Evolutionary conservation across 257 asterid species (phyloP).

Genomic region (Orobanche coerulescens): DNA sequence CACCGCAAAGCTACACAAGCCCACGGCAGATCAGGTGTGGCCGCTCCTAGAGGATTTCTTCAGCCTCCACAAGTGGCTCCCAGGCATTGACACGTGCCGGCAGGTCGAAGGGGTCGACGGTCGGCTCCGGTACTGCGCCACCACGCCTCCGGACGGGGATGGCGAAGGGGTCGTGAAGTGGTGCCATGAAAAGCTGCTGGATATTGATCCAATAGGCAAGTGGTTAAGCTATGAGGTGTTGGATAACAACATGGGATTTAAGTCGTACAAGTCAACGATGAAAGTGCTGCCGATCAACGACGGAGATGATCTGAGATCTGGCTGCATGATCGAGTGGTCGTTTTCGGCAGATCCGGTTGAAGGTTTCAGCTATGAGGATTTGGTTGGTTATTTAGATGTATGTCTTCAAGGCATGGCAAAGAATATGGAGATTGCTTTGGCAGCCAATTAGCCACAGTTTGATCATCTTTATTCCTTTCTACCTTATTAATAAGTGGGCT

Average conservation of each 20-base stretch:
- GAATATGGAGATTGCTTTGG: constrained; percentile 42
- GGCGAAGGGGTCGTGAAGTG: constrained; percentile 29
- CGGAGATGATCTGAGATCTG: constrained; percentile 18
- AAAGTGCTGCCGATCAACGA: constrained; percentile 27
- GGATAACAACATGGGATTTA: constrained; percentile 57
- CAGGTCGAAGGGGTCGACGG: constrained; percentile 33
- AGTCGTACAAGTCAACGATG: constrained; percentile 33
- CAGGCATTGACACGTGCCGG: constrained; percentile 48
- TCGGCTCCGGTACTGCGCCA: constrained; percentile 49
- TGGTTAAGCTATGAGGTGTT: constrained; percentile 39
- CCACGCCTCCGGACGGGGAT: constrained; percentile 19
- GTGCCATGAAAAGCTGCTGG: constrained; percentile 53
- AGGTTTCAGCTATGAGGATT: constrained; percentile 36
- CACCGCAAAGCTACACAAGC: constrained; percentile 27
- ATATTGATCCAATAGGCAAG: constrained; percentile 28
- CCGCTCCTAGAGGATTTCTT: constrained; percentile 57
- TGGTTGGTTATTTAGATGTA: constrained; percentile 30
- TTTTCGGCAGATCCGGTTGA: constrained; percentile 54
- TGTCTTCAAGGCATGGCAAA: constrained; percentile 44
- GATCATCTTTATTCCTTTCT: background rate
- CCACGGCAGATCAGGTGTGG: constrained; percentile 47
- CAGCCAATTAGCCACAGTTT: background rate
- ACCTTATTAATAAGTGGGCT: too few species aligned
- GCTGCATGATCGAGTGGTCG: constrained; percentile 68
- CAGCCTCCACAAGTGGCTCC: constrained; percentile 52